These are phyloP conservation scores for Hypsizygus marmoreus DNA, from an alignment of 768 basidiomycete genomes.

Conservation along the genomic window DNA sequence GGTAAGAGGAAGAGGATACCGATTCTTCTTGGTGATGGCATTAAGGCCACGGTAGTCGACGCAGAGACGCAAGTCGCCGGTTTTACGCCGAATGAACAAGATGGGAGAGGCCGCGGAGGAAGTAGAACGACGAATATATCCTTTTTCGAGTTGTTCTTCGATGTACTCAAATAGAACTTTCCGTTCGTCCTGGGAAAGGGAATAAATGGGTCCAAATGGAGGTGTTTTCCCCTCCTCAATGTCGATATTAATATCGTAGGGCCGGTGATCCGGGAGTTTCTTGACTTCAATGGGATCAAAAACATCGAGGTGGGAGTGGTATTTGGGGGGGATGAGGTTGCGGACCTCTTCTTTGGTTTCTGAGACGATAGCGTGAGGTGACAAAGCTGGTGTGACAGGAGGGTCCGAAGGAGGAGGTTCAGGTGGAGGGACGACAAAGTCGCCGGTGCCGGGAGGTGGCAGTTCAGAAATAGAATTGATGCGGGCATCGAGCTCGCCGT, in stretches of 20 bases:
- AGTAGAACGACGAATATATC: conserved; percentile 34
- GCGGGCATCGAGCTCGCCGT: background rate
- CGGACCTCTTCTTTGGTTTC: conserved; percentile 20
- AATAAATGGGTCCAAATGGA: conserved; percentile 37
- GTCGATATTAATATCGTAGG: conserved; percentile 36
- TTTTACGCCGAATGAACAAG: conserved; percentile 35
- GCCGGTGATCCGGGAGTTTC: conserved; percentile 32
- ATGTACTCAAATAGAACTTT: conserved; percentile 35
- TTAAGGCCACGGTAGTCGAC: conserved; percentile 38
- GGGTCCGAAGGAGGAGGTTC: conserved; percentile 17
- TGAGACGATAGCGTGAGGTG: background rate
- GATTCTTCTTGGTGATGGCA: conserved; percentile 22
- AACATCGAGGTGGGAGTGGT: conserved; percentile 9
- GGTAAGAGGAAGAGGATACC: conserved; percentile 29
- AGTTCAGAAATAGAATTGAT: background rate
- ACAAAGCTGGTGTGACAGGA: conserved; percentile 9
- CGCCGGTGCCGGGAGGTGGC: no score
- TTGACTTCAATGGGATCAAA: conserved; percentile 25
- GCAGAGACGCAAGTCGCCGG: conserved; percentile 32
- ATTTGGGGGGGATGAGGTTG: background rate
- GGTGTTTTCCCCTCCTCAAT: conserved; percentile 32
- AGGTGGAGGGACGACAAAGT: conserved; percentile 8
- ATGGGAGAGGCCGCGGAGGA: conserved; percentile 33
- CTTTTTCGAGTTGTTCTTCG: conserved; percentile 35
- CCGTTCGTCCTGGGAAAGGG: conserved; percentile 30